A percentile compares a stretch with the other conserved stretches of the same genome.
Evolutionary conservation across 2,329 filamentous ascomycete species (phyloP).

Genomic region (Zymoseptoria crescenta): DNA sequence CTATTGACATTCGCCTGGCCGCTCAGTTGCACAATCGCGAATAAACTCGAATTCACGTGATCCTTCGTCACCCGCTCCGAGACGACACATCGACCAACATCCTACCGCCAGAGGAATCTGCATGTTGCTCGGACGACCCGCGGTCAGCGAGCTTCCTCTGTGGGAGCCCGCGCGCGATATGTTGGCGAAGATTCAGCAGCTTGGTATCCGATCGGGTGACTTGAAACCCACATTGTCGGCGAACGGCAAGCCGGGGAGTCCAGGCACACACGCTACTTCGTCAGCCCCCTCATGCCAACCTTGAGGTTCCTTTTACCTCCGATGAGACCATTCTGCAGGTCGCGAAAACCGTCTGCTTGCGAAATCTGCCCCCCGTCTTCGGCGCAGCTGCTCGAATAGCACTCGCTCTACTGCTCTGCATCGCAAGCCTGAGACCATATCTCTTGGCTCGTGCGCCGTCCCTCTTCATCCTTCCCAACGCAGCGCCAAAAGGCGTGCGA

Average conservation of each 20-base stretch:
- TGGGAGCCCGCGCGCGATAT: neutral
- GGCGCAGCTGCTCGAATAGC: neutral
- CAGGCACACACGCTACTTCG: neutral
- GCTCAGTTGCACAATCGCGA: neutral
- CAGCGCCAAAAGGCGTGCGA: neutral
- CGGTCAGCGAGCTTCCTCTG: constrained; percentile 1
- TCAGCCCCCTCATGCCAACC: neutral
- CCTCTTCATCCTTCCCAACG: neutral
- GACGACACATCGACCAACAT: neutral
- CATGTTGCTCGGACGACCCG: constrained; percentile 3
- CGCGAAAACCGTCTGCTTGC: neutral
- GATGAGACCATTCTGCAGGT: neutral
- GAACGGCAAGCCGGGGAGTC: neutral
- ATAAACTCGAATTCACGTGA: neutral
- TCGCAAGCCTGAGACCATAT: neutral
- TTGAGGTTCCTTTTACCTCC: neutral
- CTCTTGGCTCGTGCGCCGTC: neutral
- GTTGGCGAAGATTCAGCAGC: constrained; percentile 1
- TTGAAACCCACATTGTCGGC: constrained; percentile 3
- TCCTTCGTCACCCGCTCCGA: neutral
- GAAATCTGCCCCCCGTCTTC: neutral
- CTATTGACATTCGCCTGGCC: neutral
- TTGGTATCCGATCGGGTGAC: constrained; percentile 2
- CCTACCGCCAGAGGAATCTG: neutral
- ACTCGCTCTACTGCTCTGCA: neutral